Evolutionary conservation across 805 yeast genomes (phyloP), one percentile per base, ranked within the genome.

Genomic region (Isabelozyma rhagii): DNA sequence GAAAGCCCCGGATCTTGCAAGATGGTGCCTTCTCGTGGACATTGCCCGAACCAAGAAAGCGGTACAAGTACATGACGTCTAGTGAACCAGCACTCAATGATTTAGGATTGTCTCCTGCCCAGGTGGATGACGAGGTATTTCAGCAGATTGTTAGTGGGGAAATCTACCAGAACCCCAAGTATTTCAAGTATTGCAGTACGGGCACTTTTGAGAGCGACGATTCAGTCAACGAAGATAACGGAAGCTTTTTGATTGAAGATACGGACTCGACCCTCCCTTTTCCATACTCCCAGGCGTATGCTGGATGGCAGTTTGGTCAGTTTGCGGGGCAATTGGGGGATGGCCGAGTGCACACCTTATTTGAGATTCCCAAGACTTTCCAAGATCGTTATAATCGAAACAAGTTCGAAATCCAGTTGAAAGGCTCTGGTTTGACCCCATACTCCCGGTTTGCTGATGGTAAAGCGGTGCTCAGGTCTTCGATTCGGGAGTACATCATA

Each of bases 241-340:
- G 64, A 47, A 13, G 25, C 25, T 11, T 18, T 10, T 13, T 17
- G 18, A 13, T 17, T 18, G 18, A 41, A 14, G 42, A 41, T 11
- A 25, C 41, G 9, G 39, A 36, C 17, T 44, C 29, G 4, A 36
- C 43, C 2, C 62, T 57, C 44, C 78, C 87, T 0, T 82, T 81
- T 56, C 98, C 99, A 0, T 93, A 87, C 67, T 82, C 97, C 10
- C 92, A 87, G 65, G 89, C 93, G 0, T 93, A 93, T 66, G 97
- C 98, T 1, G 99, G 99, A 0, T 90, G 86, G 77, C 99, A 93
- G 62, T 93, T 94, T 72, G 98, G 99, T 3, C 82, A 81, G 55
- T 93, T 93, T 81, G 97, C 97, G 0, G 98, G 98, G 2, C 99
- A 94, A 66, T 71, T 93, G 53, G 99, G 99, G 6, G 99, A 93